A percentile compares a stretch with the other conserved stretches of the same genome.
Conservation (phyloP, 805 yeast species). For the Saturnispora zaruensis region DNA sequence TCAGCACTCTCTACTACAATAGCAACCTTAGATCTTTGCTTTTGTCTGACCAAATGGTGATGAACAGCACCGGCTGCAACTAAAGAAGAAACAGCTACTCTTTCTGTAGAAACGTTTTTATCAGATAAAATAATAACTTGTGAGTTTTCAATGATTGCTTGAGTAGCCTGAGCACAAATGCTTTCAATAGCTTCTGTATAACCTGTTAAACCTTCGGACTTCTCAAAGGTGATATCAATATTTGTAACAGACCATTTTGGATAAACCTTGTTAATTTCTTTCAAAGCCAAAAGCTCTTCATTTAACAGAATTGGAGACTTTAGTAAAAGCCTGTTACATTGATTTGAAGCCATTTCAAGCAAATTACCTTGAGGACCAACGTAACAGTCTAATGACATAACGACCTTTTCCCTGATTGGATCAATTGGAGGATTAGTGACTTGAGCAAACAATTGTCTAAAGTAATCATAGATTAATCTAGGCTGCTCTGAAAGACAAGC, state of each 20-base stretch:
- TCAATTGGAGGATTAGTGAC: conserved; percentile 98
- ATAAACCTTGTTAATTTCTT: conserved; percentile 61
- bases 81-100: conserved; percentile 77
- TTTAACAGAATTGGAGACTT: conserved; percentile 75
- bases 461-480: conserved; percentile 81
- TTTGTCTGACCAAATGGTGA: conserved; percentile 90
- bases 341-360: conserved; percentile 84
- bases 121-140: conserved; percentile 76
- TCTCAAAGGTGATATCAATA: conserved; percentile 84
- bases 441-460: conserved; percentile 94
- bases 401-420: conserved; percentile 93
- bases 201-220: conserved; percentile 76
- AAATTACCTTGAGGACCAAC: conserved; percentile 98
- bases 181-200: conserved; percentile 78
- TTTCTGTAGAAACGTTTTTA: conserved; percentile 45
- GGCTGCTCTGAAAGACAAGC: conserved; percentile 96
- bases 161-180: conserved; percentile 78
- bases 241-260: conserved; percentile 80
- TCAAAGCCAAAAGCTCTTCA: conserved; percentile 66
- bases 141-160: conserved; percentile 67
- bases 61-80: conserved; percentile 97
- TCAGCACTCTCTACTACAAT: conserved; percentile 88
- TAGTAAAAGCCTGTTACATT: conserved; percentile 81
- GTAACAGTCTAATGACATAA: conserved; percentile 94
- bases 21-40: conserved; percentile 94